Percentiles rank a stretch among this genome's conserved stretches.
Conservation (phyloP, 148 eudicot genomes). For the Nepenthes mirabilis region DNA sequence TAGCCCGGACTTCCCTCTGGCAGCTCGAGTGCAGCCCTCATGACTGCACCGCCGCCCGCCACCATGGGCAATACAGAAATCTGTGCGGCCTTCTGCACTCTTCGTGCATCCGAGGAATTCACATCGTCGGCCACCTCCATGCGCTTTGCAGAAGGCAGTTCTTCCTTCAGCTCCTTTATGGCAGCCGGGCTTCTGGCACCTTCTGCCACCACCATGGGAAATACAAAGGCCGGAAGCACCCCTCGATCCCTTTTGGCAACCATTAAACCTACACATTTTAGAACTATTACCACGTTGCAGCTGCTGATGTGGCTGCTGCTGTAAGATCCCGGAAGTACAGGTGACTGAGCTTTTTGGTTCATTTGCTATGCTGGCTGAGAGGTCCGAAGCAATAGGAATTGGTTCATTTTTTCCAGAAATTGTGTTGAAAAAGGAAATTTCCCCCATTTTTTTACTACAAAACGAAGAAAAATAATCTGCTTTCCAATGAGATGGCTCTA, state of each 20-base stretch:
- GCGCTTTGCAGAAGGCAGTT: constrained; percentile 97
- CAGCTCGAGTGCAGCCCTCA: constrained; percentile 75
- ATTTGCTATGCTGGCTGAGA: constrained; percentile 43
- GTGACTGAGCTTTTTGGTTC: constrained; percentile 64
- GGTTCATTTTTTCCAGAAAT: constrained; percentile 14
- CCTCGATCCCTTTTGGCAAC: constrained; percentile 88
- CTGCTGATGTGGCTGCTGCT: constrained; percentile 21
- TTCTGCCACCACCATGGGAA: constrained; percentile 96
- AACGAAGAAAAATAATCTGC: constrained; percentile 22
- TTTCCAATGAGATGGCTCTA: constrained; percentile 18
- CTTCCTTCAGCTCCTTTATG: constrained; percentile 95
- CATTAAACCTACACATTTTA: constrained; percentile 61
- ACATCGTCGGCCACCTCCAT: constrained; percentile 92
- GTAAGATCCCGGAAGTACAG: constrained; percentile 70
- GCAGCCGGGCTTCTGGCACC: constrained; percentile 89
- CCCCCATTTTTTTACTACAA: constrained; percentile 10
- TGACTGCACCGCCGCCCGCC: constrained; percentile 86
- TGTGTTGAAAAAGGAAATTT: constrained; percentile 24
- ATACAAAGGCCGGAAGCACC: constrained; percentile 97
- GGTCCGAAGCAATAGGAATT: constrained; percentile 19
- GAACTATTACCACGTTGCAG: constrained; percentile 36
- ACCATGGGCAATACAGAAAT: constrained; percentile 89
- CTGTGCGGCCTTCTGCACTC: constrained; percentile 93
- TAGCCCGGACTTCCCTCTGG: constrained; percentile 86
- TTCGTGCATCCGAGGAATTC: constrained; percentile 83